phyloP scores from a whole-genome alignment of 305 asterid species.

The Fraxinus greggii region DNA sequence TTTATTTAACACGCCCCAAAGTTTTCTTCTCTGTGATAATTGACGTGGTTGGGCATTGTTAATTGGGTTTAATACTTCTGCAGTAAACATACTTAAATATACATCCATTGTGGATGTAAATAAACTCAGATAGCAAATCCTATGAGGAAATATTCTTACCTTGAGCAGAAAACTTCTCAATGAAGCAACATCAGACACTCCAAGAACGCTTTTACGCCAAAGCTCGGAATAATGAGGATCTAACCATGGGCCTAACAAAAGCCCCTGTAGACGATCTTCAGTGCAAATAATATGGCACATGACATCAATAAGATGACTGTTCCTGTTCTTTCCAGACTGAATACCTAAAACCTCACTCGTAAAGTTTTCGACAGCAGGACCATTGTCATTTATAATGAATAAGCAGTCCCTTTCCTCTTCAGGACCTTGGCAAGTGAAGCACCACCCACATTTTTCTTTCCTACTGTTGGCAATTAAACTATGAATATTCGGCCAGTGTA shows the following conservation, averaged over 20 bases:
- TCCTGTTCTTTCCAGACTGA: conserved; percentile 35
- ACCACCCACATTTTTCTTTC: conserved; percentile 96
- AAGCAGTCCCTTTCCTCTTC: conserved; percentile 72
- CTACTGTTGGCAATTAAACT: conserved; percentile 32
- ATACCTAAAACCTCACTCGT: conserved; percentile 53
- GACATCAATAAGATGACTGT: conserved; percentile 74
- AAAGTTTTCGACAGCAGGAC: conserved; percentile 53
- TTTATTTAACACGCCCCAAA: conserved; percentile 1
- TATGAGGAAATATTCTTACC: conserved; percentile 40
- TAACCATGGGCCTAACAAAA: conserved; percentile 89
- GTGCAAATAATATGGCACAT: conserved; percentile 62
- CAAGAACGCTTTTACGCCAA: conserved; percentile 64
- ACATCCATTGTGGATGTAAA: conserved; percentile 4
- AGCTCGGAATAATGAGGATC: conserved; percentile 58
- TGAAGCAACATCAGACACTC: conserved; percentile 40
- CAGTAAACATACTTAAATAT: conserved; percentile 5
- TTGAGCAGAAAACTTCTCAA: conserved; percentile 55
- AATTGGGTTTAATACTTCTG: not conserved
- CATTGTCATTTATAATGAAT: conserved; percentile 45
- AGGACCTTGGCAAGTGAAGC: conserved; percentile 66
- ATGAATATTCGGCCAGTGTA: conserved; percentile 66
- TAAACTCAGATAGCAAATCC: not conserved
- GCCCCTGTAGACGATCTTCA: conserved; percentile 86
- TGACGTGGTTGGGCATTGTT: not conserved
- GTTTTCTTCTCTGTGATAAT: not conserved